These are phyloP conservation scores for Aquilaria yunnanensis DNA, from an alignment of 345 rosid genomes.

Conservation along the genomic window DNA sequence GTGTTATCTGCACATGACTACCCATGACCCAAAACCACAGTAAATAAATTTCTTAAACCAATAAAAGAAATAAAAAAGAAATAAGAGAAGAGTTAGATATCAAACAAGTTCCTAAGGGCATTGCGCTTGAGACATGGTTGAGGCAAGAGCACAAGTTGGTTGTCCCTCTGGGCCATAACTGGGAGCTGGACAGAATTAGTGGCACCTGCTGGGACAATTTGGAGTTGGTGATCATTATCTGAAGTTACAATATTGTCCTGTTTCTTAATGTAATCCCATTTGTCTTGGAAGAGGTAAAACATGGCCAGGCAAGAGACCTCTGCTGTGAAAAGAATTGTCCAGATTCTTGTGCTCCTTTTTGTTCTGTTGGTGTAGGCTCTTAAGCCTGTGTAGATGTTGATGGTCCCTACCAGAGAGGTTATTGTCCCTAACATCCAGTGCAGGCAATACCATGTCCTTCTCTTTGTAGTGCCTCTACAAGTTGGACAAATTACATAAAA, in stretches of 20 bases:
- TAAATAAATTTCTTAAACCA: too few species aligned
- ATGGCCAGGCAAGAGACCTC: slow-evolving; percentile 54
- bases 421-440: slow-evolving; percentile 86
- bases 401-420: slow-evolving; percentile 47
- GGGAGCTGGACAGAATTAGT: slow-evolving; percentile 8
- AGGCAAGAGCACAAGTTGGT: slow-evolving; percentile 40
- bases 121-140: slow-evolving; percentile 52
- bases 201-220: not conserved
- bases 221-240: not conserved
- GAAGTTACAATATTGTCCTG: slow-evolving; percentile 30
- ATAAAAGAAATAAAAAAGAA: too few species aligned
- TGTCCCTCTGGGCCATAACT: slow-evolving; percentile 18
- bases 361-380: slow-evolving; percentile 57
- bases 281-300: slow-evolving; percentile 80
- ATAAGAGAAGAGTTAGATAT: not conserved
- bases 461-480: slow-evolving; percentile 64
- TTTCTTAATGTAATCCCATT: slow-evolving; percentile 65
- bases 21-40: too few species aligned
- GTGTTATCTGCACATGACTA: too few species aligned
- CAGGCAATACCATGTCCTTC: slow-evolving; percentile 59
- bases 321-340: slow-evolving; percentile 71
- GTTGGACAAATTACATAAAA: not conserved
- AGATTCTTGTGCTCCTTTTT: slow-evolving; percentile 38
- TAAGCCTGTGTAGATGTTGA: slow-evolving; percentile 83
- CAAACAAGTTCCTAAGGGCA: slow-evolving; percentile 73